Conservation (phyloP, 192 early-diverging fungal species). For the Coemansia sp. region DNA sequence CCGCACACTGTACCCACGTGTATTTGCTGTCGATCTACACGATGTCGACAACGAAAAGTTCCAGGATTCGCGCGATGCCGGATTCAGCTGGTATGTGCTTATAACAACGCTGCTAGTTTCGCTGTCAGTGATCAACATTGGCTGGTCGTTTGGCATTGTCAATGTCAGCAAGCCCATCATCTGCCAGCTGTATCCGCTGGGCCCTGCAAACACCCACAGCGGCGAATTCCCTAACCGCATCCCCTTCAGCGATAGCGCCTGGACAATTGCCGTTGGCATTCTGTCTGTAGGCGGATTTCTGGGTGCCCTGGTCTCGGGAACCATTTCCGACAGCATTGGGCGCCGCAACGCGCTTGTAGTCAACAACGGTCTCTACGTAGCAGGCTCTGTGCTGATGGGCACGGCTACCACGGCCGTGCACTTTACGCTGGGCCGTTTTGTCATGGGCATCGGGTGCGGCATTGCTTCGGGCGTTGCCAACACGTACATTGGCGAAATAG, state of each 20-base stretch:
- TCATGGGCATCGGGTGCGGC: conserved; percentile 70
- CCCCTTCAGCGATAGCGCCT: conserved; percentile 31
- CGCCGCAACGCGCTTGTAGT: conserved; percentile 63
- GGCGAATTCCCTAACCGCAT: conserved; percentile 32
- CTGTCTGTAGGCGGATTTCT: conserved; percentile 61
- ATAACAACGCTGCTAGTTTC: conserved; percentile 35
- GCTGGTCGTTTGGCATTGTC: conserved; percentile 37
- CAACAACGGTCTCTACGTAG: conserved; percentile 64
- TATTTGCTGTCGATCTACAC: conserved; percentile 48
- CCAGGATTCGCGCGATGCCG: conserved; percentile 44
- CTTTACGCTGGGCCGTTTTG: conserved; percentile 69
- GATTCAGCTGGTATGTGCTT: conserved; percentile 45
- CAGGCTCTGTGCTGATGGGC: conserved; percentile 64
- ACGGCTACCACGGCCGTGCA: conserved; percentile 58
- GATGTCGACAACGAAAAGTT: conserved; percentile 45
- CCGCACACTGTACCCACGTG: conserved; percentile 13
- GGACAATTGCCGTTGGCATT: conserved; percentile 55
- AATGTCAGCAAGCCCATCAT: conserved; percentile 43
- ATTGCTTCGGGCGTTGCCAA: conserved; percentile 54
- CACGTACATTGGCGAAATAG: conserved; percentile 72
- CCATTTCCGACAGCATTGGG: conserved; percentile 57
- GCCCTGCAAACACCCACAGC: neutral
- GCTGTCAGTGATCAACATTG: conserved; percentile 40
- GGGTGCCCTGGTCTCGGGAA: conserved; percentile 59
- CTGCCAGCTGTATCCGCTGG: conserved; percentile 20